phyloP scores from a whole-genome alignment of 768 basidiomycete genomes.

The Lactarius hatsudake region DNA sequence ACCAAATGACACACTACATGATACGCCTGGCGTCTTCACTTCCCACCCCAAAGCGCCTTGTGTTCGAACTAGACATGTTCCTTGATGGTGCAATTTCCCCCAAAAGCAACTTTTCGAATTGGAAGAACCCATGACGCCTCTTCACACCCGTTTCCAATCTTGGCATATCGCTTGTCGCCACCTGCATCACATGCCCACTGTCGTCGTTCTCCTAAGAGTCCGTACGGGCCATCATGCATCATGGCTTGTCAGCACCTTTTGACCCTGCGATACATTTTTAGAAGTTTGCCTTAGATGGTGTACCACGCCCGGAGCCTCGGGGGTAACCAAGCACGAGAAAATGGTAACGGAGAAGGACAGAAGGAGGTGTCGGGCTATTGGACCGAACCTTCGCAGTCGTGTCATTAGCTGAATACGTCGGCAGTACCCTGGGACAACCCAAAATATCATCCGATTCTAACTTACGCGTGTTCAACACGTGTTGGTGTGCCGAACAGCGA shows the following conservation, averaged over 20 bases:
- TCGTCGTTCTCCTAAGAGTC: neutral
- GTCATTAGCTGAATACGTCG: neutral
- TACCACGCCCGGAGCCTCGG: neutral
- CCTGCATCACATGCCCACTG: neutral
- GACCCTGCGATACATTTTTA: neutral
- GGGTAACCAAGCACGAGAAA: neutral
- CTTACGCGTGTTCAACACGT: conserved; percentile 15
- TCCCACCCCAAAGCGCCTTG: neutral
- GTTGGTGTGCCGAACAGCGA: conserved; percentile 5
- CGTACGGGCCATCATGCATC: neutral
- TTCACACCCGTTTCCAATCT: neutral
- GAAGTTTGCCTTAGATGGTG: neutral
- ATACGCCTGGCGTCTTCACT: neutral
- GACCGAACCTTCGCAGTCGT: neutral
- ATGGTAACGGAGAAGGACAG: neutral
- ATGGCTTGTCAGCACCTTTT: neutral
- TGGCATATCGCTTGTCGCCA: neutral
- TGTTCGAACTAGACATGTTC: neutral
- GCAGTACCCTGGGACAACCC: neutral
- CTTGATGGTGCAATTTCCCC: neutral
- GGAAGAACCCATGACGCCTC: neutral
- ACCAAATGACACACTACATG: neutral
- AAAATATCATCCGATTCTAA: neutral
- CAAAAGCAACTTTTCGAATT: neutral
- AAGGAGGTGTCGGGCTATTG: neutral